phyloP scores from a whole-genome alignment of 768 basidiomycete species.

The Termitomyces sp. region DNA sequence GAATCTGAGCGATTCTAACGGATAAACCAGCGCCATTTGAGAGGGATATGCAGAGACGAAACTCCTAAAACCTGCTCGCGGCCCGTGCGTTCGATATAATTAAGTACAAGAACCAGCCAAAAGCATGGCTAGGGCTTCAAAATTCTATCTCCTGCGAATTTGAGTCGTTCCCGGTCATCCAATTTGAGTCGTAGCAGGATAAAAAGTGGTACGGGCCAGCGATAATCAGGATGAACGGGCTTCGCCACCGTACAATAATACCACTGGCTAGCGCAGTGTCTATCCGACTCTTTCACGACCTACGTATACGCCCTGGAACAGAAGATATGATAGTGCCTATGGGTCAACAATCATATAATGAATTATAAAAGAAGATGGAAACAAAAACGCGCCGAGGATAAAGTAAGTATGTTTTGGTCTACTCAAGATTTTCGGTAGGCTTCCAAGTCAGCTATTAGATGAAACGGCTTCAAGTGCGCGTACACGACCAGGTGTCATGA shows the following conservation, averaged over 20 bases:
- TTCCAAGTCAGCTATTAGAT: no score
- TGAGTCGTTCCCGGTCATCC: neutral
- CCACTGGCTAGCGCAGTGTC: no score
- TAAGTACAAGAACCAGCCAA: neutral
- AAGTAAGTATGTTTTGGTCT: no score
- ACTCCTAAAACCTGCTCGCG: no score
- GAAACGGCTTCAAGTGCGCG: no score
- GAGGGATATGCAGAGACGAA: neutral
- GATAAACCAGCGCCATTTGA: neutral
- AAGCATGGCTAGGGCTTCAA: no score
- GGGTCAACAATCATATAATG: neutral
- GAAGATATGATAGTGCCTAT: neutral
- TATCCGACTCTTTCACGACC: neutral
- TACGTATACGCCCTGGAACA: neutral
- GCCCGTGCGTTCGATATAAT: no score
- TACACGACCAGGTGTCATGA: no score
- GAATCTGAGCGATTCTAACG: neutral
- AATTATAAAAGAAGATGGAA: neutral
- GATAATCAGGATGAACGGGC: no score
- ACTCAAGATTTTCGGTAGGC: no score
- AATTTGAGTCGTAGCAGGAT: neutral
- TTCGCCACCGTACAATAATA: no score
- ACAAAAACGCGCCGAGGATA: neutral
- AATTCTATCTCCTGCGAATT: neutral
- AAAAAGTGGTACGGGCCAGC: neutral